A percentile compares a stretch with the other conserved stretches of the same genome.
phyloP scores from a whole-genome alignment of 805 yeast species.

The Kodamaea restingae region DNA sequence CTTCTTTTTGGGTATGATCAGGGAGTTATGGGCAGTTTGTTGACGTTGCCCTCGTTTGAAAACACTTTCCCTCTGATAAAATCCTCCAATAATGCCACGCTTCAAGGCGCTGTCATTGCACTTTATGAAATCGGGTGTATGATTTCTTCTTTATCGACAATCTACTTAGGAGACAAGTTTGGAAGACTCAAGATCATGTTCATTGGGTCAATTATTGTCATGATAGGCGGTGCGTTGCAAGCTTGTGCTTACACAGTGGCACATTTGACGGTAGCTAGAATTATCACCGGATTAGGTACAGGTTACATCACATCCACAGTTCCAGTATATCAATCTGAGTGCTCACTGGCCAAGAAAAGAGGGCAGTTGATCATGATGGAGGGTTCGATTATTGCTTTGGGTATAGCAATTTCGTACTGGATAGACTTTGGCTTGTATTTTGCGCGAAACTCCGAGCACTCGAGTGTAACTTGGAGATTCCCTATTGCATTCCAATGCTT shows the following conservation, averaged over 20 bases:
- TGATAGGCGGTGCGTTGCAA: conserved; percentile 22
- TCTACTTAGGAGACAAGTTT: conserved; percentile 18
- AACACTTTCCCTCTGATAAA: conserved; percentile 17
- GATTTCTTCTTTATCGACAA: conserved; percentile 18
- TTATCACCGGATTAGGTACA: conserved; percentile 5
- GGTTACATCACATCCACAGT: conserved; percentile 12
- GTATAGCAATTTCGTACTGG: conserved; percentile 12
- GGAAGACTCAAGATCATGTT: conserved; percentile 21
- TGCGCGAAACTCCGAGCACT: conserved; percentile 14
- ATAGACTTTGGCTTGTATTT: conserved; percentile 8
- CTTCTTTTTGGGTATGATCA: conserved; percentile 43
- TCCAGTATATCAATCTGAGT: conserved; percentile 12
- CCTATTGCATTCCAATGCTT: conserved; percentile 5
- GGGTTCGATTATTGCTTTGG: conserved; percentile 12
- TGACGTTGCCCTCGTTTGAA: conserved; percentile 18
- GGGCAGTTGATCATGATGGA: conserved; percentile 19
- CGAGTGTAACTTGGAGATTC: conserved; percentile 10
- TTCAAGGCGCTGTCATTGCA: conserved; percentile 21
- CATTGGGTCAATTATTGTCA: conserved; percentile 18
- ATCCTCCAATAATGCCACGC: conserved; percentile 13
- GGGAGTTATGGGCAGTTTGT: conserved; percentile 36
- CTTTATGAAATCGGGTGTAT: conserved; percentile 22
- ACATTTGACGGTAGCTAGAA: conserved; percentile 17
- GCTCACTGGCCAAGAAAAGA: conserved; percentile 4
- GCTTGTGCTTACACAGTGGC: conserved; percentile 19